Evolutionary conservation across 257 asterid genomes (phyloP).

Genomic region (Pogostemon cablin): DNA sequence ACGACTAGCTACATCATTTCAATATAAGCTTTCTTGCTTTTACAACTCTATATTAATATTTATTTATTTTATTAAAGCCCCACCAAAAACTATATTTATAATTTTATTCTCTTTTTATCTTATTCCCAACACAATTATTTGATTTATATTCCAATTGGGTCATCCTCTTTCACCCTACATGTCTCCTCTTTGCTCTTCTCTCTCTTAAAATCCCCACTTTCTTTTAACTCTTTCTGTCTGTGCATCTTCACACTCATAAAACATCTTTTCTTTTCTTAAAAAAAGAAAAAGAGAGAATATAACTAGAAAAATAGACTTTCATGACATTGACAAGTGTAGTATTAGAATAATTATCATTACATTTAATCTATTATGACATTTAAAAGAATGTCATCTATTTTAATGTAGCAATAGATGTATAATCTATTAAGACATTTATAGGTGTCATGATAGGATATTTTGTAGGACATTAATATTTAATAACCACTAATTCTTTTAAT

Average conservation of each 20-base stretch:
- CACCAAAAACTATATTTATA: conserved; percentile 4
- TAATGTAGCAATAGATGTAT: too few relatives aligned
- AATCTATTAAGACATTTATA: too few relatives aligned
- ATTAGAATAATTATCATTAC: too few relatives aligned
- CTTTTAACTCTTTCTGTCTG: background rate
- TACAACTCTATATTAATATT: conserved; percentile 24
- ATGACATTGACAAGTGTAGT: too few relatives aligned
- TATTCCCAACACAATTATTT: conserved; percentile 25
- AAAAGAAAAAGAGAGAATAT: background rate
- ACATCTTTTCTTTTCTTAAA: too few relatives aligned
- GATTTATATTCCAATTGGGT: conserved; percentile 31
- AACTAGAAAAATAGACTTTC: too few relatives aligned
- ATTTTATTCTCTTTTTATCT: conserved; percentile 12
- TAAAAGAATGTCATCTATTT: too few relatives aligned
- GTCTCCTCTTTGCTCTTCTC: conserved; percentile 9
- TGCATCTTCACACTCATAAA: background rate
- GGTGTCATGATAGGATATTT: too few relatives aligned
- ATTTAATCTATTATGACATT: too few relatives aligned
- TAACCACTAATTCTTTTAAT: too few relatives aligned
- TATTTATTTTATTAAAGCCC: background rate
- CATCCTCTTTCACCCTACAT: conserved; percentile 27
- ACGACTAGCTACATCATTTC: conserved; percentile 6
- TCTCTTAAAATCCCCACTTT: background rate
- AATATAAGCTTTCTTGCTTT: conserved; percentile 1
- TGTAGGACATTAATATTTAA: too few relatives aligned